A percentile compares a stretch with the other conserved stretches of the same genome.
Evolutionary conservation across 106 monocot genomes (phyloP).

Genomic region (Ottelia alismoides): DNA sequence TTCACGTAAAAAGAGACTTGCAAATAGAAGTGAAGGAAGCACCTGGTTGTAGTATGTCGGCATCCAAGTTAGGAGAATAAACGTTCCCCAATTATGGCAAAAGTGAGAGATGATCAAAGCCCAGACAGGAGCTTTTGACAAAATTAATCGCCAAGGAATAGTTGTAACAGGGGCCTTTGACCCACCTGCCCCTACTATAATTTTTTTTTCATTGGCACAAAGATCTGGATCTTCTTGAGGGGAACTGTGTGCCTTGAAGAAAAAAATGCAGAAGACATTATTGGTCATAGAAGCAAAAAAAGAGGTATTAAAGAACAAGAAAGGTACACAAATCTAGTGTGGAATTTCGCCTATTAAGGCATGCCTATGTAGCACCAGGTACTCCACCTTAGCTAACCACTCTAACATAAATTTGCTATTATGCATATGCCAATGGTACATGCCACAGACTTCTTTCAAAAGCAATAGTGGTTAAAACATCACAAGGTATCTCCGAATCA

Average conservation of each 20-base stretch:
- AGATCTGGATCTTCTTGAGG: constrained; percentile 80
- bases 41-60: constrained; percentile 95
- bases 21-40: too few species aligned
- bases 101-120: constrained; percentile 81
- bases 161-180: constrained; percentile 42
- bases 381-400: too few species aligned
- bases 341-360: too few species aligned
- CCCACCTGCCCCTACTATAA: constrained; percentile 28
- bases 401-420: too few species aligned
- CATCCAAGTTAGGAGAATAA: constrained; percentile 97
- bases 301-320: too few species aligned
- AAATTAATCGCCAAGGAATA: constrained; percentile 72
- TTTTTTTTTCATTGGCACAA: constrained; percentile 39
- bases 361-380: too few species aligned
- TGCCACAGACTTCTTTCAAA: too few species aligned
- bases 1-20: too few species aligned
- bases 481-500: not conserved
- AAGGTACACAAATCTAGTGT: too few species aligned
- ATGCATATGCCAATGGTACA: too few species aligned
- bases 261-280: too few species aligned
- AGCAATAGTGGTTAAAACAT: not conserved
- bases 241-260: constrained; percentile 63
- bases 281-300: too few species aligned
- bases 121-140: constrained; percentile 85
- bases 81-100: constrained; percentile 96